Conservation (phyloP, 2,329 filamentous ascomycete genomes). For the Botrytis deweyae region DNA sequence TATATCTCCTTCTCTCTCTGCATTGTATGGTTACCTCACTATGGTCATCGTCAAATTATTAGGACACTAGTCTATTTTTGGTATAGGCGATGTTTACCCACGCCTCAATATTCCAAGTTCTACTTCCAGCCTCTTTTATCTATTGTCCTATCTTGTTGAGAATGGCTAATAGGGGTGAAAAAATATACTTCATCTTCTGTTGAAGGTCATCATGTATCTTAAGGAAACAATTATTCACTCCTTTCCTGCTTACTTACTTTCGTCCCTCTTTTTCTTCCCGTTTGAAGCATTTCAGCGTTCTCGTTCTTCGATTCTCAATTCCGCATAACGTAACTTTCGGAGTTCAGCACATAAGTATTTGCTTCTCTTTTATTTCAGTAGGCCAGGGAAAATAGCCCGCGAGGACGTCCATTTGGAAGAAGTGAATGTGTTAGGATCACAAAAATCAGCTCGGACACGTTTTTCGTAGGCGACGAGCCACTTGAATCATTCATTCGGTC, state of each 20-base stretch:
- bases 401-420: neutral
- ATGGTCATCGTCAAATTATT: constrained; percentile 19
- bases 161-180: constrained; percentile 16
- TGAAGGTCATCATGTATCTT: constrained; percentile 18
- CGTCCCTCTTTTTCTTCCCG: constrained; percentile 13
- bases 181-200: constrained; percentile 15
- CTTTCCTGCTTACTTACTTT: constrained; percentile 19
- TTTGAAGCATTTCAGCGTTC: constrained; percentile 11
- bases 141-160: constrained; percentile 3
- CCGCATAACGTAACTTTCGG: constrained; percentile 5
- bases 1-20: neutral
- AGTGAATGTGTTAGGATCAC: constrained; percentile 5
- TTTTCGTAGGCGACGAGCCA: neutral
- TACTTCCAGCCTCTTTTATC: constrained; percentile 20
- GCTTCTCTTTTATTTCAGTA: constrained; percentile 10
- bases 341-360: constrained; percentile 23
- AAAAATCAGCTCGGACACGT: neutral
- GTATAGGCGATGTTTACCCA: constrained; percentile 17
- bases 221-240: constrained; percentile 11
- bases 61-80: constrained; percentile 11
- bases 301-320: neutral
- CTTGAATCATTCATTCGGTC: constrained; percentile 2
- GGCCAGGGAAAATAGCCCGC: neutral
- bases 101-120: constrained; percentile 15
- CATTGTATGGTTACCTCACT: neutral